Conservation (phyloP, 148 eudicot species). For the Rhododendron griersonianum region DNA sequence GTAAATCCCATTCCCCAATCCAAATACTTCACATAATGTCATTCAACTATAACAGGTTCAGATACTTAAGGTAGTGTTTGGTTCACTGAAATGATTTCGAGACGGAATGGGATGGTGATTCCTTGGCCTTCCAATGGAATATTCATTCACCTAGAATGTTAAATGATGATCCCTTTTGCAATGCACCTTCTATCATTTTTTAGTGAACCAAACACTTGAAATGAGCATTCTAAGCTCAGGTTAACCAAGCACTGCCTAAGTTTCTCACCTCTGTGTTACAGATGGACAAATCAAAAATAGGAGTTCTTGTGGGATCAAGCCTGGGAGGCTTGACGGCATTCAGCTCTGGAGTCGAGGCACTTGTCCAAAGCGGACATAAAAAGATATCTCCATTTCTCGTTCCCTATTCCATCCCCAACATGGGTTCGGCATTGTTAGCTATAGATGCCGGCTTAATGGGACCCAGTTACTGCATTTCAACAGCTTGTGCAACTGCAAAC, state of each 20-base stretch:
- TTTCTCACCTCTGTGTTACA: slow-evolving; percentile 16
- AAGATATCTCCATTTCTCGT: slow-evolving; percentile 51
- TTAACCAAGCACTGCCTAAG: neutral
- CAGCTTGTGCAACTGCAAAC: slow-evolving; percentile 77
- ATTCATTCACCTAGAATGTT: too few relatives aligned
- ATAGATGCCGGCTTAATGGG: slow-evolving; percentile 63
- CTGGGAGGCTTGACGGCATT: slow-evolving; percentile 55
- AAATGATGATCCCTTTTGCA: too few relatives aligned
- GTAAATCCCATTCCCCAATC: slow-evolving; percentile 13
- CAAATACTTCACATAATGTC: neutral
- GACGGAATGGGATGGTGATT: too few relatives aligned
- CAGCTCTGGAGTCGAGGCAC: slow-evolving; percentile 40
- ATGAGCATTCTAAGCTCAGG: neutral
- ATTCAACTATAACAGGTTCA: too few relatives aligned
- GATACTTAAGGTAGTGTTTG: too few relatives aligned
- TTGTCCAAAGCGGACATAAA: slow-evolving; percentile 37
- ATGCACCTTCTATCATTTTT: too few relatives aligned
- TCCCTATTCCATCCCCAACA: slow-evolving; percentile 50
- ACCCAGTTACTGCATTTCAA: slow-evolving; percentile 55
- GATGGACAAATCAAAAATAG: slow-evolving; percentile 50
- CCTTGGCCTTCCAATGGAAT: too few relatives aligned
- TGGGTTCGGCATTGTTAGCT: slow-evolving; percentile 57
- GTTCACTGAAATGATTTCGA: too few relatives aligned
- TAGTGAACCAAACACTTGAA: too few relatives aligned
- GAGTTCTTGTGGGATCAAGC: slow-evolving; percentile 56